Base-by-base conservation (phyloP, 2,329 filamentous ascomycete genomes). In the Tolypocladium endophyticum region DNA sequence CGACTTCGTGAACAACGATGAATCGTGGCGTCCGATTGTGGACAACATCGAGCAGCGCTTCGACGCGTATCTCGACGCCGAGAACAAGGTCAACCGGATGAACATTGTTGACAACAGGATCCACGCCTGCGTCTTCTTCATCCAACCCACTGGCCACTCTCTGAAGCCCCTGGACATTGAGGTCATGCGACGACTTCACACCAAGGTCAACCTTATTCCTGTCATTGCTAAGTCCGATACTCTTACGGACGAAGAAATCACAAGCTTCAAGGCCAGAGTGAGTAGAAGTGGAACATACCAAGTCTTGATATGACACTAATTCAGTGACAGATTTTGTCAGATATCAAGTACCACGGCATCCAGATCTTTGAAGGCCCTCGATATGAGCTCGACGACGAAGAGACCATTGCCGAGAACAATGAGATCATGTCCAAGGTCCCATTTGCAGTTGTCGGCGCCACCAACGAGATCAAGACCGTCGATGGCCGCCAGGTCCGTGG, bases 31-130 rank as follows among this genome's bases (percentile, higher is more conserved):
- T 72, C 94, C 94, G 60, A 99, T 99, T 77, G 88, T 97, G 70
- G 94, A 99, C 82, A 97, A 97, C 83, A 97, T 99, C 71, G 94
- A 99, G 83, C 92, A 96, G 83, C 90, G 94, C 68, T 99, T 94
- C 72, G 94, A 99, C 77, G 92, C 94, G 58, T 99, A 97, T 77
- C 84, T 99, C 61, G 94, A 99, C 77, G 93, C 94, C 54, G 94
- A 99, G 85, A 99, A 99, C 87, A 99, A 97, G 86, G 92, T 99
- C 75, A 99, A 99, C 83, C 91, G 94, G 71, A 96, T 97, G 87
- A 99, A 99, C 84, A 97, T 97, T 76, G 89, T 99, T 64, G 94
- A 99, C 80, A 99, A 97, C 84, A 90, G 94, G 70, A 95, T 99
- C 64, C 94, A 99, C 71, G 94, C 94, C 60, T 97, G 95, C 71